Evolutionary conservation across 306 rosid species (phyloP), one percentile per base, ranked within the genome.

Genomic region (Trifolium repens): DNA sequence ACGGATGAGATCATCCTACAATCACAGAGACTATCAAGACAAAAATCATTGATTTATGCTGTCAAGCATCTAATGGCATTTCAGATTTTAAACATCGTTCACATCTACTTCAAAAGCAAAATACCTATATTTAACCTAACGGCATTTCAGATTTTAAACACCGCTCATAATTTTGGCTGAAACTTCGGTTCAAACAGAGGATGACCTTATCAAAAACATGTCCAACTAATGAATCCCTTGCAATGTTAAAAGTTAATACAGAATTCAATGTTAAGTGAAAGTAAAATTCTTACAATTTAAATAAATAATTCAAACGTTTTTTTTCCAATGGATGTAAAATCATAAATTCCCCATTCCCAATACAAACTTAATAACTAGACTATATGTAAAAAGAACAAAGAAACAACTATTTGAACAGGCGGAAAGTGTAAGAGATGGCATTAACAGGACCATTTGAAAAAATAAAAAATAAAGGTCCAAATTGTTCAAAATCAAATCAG

Each of bases 401-500:
- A 68, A 19, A 72, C 44, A 26, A 68, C 22, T 14, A 71, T 54
- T 73, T 42, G 22, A 61, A 39, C 11, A 15, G 62, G 58, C 60
- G 30, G 49, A 72, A 46, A 43, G 27, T 37, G 44, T 59, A 59
- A 15, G n/a, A 39, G 53, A 43, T 16, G 53, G 55, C 42, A 71
- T 44, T 34, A 64, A 49, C 59, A 53, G 30, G 52, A 40, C 76
- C 30, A 71, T 30, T 17, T 47, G 69, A 24, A 13, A 26, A 57
- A 47, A 22, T 22, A 46, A 40, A 27, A 71, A 60, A 10, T 22
- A 53, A 78, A 65, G 16, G 34, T 47, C 46, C 43, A 40, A 11
- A 39, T 72, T 75, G 47, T 70, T 78, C 60, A 78, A 71, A 44
- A 75, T 27, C 15, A 60, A 73, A 66, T 27, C 24, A 57, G 49